Base-by-base conservation (phyloP, 2,329 filamentous ascomycete genomes). In the Teratosphaeria pseudoeucalypti region DNA sequence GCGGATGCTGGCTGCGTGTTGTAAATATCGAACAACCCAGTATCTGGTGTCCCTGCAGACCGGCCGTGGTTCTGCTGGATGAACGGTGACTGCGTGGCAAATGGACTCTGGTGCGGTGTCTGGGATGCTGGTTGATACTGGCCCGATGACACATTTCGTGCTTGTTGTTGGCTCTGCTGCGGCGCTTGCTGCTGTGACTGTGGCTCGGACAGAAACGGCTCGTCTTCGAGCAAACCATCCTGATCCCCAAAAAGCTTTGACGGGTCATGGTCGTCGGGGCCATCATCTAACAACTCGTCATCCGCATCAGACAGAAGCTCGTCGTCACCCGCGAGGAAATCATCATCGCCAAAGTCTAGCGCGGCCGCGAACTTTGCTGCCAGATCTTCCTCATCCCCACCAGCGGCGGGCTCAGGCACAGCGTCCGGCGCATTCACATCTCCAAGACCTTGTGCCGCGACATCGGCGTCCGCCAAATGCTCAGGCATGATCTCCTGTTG, bases 311-410 rank as follows among this genome's bases (percentile, higher is more conserved):
- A 58, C 23, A 74, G 59, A 23, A 56, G 55, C 37, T 79, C 75
- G 34, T 89, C 87, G 55, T 89, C 87, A 14, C 43, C 55, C 32
- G 43, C 43, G 19, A 49, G 43, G 43, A 49, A 23, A n/a, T 55
- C 53, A 55, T 37, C 53, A 16, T 55, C 53, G 10, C 34, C 53
- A 19, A 55, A 14, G 14, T 78, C 89, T 67, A 96, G 83, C 52
- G 90, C 89, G 54, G 89, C 87, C 64, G 90, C 84, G 89, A 92
- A 96, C 65, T 90, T 86, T 19, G 88, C 88, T 54, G 88, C 87
- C 49, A 94, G 73, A 68, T 92, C 88, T 52, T 86, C 82, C 6
- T 81, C 77, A 7, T 57, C 49, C 12, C 11, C 54, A n/a, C 29
- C n/a, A 10, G 55, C 57, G 34, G 55, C 14, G 16, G 62, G 55